Conservation (phyloP, 805 yeast genomes). For the Brettanomyces sp. region DNA sequence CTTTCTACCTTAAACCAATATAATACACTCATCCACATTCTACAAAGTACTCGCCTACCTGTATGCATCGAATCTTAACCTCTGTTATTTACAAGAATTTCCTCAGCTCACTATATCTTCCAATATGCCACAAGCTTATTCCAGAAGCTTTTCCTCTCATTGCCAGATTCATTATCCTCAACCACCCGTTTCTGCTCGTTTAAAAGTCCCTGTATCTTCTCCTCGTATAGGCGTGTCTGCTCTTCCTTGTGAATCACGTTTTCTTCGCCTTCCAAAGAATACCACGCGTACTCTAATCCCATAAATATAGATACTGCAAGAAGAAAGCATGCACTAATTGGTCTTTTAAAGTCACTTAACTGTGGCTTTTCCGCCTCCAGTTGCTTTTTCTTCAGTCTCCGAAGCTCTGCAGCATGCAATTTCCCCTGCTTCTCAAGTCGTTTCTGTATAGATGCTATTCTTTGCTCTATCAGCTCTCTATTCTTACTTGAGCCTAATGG, state of each 20-base stretch:
- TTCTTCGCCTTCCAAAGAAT: conserved; percentile 22
- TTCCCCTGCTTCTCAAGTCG: conserved; percentile 15
- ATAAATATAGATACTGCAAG: conserved; percentile 25
- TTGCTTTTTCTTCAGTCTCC: conserved; percentile 9
- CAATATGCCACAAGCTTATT: too few species aligned
- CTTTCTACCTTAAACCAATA: too few species aligned
- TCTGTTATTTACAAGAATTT: too few species aligned
- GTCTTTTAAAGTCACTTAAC: conserved; percentile 24
- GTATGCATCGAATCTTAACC: too few species aligned
- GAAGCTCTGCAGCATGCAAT: conserved; percentile 15
- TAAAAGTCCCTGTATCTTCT: conserved; percentile 18
- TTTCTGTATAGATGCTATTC: conserved; percentile 16
- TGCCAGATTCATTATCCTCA: neutral
- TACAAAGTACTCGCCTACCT: too few species aligned
- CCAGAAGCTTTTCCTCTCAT: neutral
- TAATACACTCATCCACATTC: too few species aligned
- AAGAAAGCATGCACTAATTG: conserved; percentile 23
- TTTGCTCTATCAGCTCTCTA: conserved; percentile 20
- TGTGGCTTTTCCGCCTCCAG: conserved; percentile 18
- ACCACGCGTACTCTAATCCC: conserved; percentile 25
- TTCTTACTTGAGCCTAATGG: conserved; percentile 22
- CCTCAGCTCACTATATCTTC: too few species aligned
- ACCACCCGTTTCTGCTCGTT: conserved; percentile 14
- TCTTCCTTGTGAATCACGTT: conserved; percentile 15
- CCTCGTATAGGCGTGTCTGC: conserved; percentile 16